phyloP scores from a whole-genome alignment of 2,329 filamentous ascomycete genomes.

The Pseudovirgaria hyperparasitica region DNA sequence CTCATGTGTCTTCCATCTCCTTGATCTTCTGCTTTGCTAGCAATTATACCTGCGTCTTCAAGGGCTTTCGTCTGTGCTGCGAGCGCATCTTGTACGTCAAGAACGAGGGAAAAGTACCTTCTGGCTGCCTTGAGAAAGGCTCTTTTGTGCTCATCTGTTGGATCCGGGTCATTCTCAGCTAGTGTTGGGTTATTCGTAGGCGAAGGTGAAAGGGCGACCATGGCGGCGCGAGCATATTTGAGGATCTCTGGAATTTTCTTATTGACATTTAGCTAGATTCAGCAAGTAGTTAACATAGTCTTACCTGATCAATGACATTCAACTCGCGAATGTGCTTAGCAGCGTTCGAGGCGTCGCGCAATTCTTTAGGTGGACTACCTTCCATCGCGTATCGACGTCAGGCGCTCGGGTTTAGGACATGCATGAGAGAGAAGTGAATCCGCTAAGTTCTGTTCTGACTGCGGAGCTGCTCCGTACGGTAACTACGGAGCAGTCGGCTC shows the following conservation, averaged over 20 bases:
- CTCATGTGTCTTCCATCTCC: constrained; percentile 19
- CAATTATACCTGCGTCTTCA: constrained; percentile 19
- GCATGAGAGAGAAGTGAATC: constrained; percentile 11
- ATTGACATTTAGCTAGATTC: constrained; percentile 21
- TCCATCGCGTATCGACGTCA: constrained; percentile 1
- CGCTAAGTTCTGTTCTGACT: constrained; percentile 15
- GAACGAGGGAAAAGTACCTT: constrained; percentile 60
- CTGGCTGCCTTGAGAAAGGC: constrained; percentile 43
- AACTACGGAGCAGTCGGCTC: constrained; percentile 4
- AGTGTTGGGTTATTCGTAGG: constrained; percentile 12
- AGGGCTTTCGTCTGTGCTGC: constrained; percentile 18
- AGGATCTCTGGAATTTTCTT: constrained; percentile 43
- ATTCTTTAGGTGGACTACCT: constrained; percentile 52
- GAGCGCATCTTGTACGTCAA: constrained; percentile 24
- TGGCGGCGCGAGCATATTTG: constrained; percentile 45
- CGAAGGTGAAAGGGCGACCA: constrained; percentile 45
- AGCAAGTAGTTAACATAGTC: no score
- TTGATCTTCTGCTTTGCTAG: constrained; percentile 6
- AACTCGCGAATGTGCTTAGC: no score
- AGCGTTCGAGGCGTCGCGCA: constrained; percentile 71
- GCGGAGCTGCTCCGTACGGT: no score
- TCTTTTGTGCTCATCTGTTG: constrained; percentile 31
- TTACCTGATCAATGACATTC: no score
- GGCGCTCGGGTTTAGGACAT: background rate
- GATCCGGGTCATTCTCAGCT: constrained; percentile 28